phyloP scores from a whole-genome alignment of 2,329 filamentous ascomycete species.

The Bipolaris bicolor region DNA sequence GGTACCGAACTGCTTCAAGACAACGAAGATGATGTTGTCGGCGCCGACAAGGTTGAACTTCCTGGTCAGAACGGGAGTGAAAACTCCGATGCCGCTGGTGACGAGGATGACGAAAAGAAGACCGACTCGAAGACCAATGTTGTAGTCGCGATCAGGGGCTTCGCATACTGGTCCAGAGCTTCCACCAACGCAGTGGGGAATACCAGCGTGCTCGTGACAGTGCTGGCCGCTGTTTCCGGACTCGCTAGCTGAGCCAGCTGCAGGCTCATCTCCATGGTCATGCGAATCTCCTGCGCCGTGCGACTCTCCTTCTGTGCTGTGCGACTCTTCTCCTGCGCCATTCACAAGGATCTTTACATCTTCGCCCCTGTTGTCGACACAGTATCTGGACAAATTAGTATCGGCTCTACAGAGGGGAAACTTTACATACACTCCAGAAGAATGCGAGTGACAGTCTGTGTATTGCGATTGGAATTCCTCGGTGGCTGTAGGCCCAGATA shows the following conservation, averaged over 20 bases:
- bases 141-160: slow-evolving; percentile 63
- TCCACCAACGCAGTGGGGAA: slow-evolving; percentile 68
- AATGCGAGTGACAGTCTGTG: slow-evolving; percentile 70
- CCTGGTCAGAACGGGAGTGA: slow-evolving; percentile 68
- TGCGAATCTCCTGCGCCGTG: slow-evolving; percentile 19
- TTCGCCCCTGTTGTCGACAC: slow-evolving; percentile 63
- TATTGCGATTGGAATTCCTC: slow-evolving; percentile 65
- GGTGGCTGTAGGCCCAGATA: slow-evolving; percentile 61
- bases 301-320: slow-evolving; percentile 25
- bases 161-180: slow-evolving; percentile 57
- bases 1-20: slow-evolving; percentile 75
- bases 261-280: slow-evolving; percentile 21
- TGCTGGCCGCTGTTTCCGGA: slow-evolving; percentile 15
- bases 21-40: slow-evolving; percentile 60
- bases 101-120: slow-evolving; percentile 74
- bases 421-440: slow-evolving; percentile 59
- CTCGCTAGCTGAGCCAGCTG: slow-evolving; percentile 8
- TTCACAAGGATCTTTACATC: slow-evolving; percentile 64
- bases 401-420: not conserved
- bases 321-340: slow-evolving; percentile 30
- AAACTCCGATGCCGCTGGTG: slow-evolving; percentile 73
- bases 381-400: slow-evolving; percentile 58
- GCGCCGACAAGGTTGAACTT: slow-evolving; percentile 61
- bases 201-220: slow-evolving; percentile 77
- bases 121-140: slow-evolving; percentile 71